Percentiles rank a stretch among this genome's conserved stretches.
Evolutionary conservation across 2,329 filamentous ascomycete species (phyloP).

Genomic region (Botrytis fragariae): DNA sequence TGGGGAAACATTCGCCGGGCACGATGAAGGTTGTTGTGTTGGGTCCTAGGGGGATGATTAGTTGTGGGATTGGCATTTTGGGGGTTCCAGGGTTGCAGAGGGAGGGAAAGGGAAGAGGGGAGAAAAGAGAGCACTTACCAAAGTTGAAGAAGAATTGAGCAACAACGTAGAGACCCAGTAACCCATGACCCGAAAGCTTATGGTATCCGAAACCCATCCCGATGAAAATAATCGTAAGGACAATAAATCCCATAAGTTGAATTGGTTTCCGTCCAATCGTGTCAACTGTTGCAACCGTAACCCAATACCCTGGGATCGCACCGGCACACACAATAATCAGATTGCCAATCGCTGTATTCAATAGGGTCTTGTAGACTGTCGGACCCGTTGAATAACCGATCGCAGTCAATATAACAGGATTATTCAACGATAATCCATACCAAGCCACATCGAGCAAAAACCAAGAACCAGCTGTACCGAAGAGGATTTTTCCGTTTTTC

Average conservation of each 20-base stretch:
- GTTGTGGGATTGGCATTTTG: not conserved
- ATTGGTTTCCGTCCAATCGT: slow-evolving; percentile 78
- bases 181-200: slow-evolving; percentile 47
- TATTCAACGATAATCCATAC: slow-evolving; percentile 67
- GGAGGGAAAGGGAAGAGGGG: too few species aligned
- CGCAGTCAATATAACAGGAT: slow-evolving; percentile 65
- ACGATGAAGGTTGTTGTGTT: slow-evolving; percentile 41
- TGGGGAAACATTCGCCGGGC: slow-evolving; percentile 41
- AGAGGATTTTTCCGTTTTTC: slow-evolving; percentile 69
- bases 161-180: slow-evolving; percentile 62
- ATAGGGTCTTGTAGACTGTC: slow-evolving; percentile 66
- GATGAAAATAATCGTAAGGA: slow-evolving; percentile 61
- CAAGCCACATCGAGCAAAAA: slow-evolving; percentile 66
- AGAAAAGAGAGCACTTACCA: slow-evolving; percentile 31
- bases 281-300: slow-evolving; percentile 71
- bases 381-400: slow-evolving; percentile 68
- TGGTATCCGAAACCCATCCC: slow-evolving; percentile 61
- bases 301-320: slow-evolving; percentile 78
- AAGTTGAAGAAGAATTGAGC: slow-evolving; percentile 68
- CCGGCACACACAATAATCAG: slow-evolving; percentile 76
- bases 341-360: slow-evolving; percentile 73
- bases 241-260: slow-evolving; percentile 60
- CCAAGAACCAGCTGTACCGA: slow-evolving; percentile 83
- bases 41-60: not conserved
- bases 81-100: not conserved